Percentiles rank a stretch among this genome's conserved stretches.
Conservation (phyloP, 371 early-diverging fungal genomes). For the Gilbertella persicaria region DNA sequence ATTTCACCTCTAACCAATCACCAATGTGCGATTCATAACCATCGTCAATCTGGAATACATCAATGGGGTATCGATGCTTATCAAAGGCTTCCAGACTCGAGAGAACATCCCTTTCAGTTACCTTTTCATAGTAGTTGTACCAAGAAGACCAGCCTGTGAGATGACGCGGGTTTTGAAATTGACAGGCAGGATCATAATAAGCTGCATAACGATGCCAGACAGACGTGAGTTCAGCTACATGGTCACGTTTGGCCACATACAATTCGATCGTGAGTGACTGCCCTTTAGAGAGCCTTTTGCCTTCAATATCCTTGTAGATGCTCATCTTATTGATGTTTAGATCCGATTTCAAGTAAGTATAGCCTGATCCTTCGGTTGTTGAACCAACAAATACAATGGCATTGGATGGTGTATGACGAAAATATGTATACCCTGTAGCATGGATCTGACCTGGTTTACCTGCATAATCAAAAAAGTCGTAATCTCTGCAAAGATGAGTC, state of each 20-base stretch:
- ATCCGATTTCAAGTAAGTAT: slow-evolving; percentile 56
- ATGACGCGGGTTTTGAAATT: slow-evolving; percentile 29
- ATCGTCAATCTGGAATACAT: slow-evolving; percentile 65
- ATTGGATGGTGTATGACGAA: slow-evolving; percentile 42
- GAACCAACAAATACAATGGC: slow-evolving; percentile 51
- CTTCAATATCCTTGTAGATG: slow-evolving; percentile 51
- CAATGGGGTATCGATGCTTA: slow-evolving; percentile 48
- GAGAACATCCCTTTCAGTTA: slow-evolving; percentile 49
- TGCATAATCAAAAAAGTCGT: slow-evolving; percentile 53
- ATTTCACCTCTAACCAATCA: slow-evolving; percentile 56
- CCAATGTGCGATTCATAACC: slow-evolving; percentile 58
- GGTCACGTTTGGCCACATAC: slow-evolving; percentile 19
- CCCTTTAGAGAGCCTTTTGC: slow-evolving; percentile 29
- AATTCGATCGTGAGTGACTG: slow-evolving; percentile 16
- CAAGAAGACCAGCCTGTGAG: slow-evolving; percentile 65
- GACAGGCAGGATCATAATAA: slow-evolving; percentile 34
- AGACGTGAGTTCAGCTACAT: slow-evolving; percentile 21
- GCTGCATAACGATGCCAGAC: slow-evolving; percentile 55
- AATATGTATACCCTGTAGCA: slow-evolving; percentile 54
- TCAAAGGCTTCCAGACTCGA: slow-evolving; percentile 45
- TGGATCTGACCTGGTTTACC: slow-evolving; percentile 54
- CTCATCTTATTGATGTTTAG: slow-evolving; percentile 34
- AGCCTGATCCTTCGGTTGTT: slow-evolving; percentile 51
- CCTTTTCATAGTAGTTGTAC: slow-evolving; percentile 60
- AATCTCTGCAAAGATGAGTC: slow-evolving; percentile 44